A percentile compares a stretch with the other conserved stretches of the same genome.
Evolutionary conservation across 2,329 filamentous ascomycete species (phyloP).

Genomic region (Cyphellophora attinorum): DNA sequence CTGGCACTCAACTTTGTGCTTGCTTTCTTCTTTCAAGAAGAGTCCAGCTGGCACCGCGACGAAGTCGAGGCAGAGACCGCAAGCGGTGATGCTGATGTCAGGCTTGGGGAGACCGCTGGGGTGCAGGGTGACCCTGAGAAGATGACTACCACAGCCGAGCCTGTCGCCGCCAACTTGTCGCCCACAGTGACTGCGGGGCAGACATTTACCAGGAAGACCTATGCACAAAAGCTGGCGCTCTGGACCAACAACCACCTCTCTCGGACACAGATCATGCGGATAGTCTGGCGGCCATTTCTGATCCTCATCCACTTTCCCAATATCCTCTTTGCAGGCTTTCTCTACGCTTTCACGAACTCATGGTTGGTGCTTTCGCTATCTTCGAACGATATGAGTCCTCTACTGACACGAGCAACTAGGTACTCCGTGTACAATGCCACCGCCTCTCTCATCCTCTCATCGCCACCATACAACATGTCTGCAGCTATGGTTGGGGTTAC

Average conservation of each 20-base stretch:
- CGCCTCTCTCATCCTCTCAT: constrained; percentile 20
- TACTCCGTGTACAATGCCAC: constrained; percentile 25
- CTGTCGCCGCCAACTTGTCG: neutral
- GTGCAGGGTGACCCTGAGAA: neutral
- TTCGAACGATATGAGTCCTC: too few relatives aligned
- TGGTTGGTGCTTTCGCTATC: too few relatives aligned
- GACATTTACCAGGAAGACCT: constrained; percentile 7
- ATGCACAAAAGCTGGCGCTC: constrained; percentile 7
- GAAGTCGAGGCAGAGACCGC: neutral
- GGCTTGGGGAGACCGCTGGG: neutral
- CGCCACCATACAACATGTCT: constrained; percentile 21
- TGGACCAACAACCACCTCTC: neutral
- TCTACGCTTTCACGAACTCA: constrained; percentile 25
- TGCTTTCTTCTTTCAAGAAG: constrained; percentile 14
- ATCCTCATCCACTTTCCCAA: constrained; percentile 24
- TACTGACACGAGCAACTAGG: too few relatives aligned
- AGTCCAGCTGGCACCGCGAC: constrained; percentile 8
- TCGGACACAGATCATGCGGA: constrained; percentile 7
- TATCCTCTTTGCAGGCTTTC: constrained; percentile 30
- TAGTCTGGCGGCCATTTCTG: constrained; percentile 14
- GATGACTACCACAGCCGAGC: neutral
- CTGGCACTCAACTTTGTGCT: constrained; percentile 6
- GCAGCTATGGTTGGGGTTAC: constrained; percentile 19
- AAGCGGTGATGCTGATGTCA: neutral
- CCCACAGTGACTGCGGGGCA: neutral